Conservation (phyloP, 1,284 basidiomycete species). For the Heterobasidion parviporum region DNA sequence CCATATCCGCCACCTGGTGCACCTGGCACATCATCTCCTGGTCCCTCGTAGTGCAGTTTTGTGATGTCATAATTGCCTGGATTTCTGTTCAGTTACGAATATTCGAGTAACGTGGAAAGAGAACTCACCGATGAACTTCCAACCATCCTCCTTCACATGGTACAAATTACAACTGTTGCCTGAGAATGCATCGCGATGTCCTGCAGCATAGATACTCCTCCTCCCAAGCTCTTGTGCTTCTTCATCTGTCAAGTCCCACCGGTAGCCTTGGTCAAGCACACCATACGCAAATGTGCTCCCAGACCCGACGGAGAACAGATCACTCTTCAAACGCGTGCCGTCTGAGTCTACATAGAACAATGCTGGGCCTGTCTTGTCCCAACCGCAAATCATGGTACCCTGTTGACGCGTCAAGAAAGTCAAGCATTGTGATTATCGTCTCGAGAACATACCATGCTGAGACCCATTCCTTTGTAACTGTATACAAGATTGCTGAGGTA, state of each 20-base stretch:
- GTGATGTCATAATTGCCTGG: conserved; percentile 77
- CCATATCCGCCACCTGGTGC: conserved; percentile 60
- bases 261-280: conserved; percentile 95
- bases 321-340: conserved; percentile 90
- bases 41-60: conserved; percentile 79
- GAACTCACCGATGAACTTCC: conserved; percentile 79
- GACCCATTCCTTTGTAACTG: conserved; percentile 97
- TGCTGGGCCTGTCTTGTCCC: conserved; percentile 99
- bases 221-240: conserved; percentile 94
- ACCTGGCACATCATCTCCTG: conserved; percentile 49
- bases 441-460: conserved; percentile 77
- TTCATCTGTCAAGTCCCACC: conserved; percentile 88
- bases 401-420: conserved; percentile 21
- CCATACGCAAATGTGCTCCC: conserved; percentile 98
- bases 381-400: conserved; percentile 99
- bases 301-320: conserved; percentile 97
- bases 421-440: not conserved
- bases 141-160: conserved; percentile 92
- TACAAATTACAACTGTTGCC: conserved; percentile 96
- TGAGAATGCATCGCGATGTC: conserved; percentile 96
- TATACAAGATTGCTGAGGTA: conserved; percentile 97
- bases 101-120: not conserved
- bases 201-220: conserved; percentile 94
- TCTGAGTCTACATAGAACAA: conserved; percentile 99
- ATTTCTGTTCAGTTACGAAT: not conserved